Evolutionary conservation across 2,329 filamentous ascomycete species (phyloP).

Genomic region (Clarireedia sp.): DNA sequence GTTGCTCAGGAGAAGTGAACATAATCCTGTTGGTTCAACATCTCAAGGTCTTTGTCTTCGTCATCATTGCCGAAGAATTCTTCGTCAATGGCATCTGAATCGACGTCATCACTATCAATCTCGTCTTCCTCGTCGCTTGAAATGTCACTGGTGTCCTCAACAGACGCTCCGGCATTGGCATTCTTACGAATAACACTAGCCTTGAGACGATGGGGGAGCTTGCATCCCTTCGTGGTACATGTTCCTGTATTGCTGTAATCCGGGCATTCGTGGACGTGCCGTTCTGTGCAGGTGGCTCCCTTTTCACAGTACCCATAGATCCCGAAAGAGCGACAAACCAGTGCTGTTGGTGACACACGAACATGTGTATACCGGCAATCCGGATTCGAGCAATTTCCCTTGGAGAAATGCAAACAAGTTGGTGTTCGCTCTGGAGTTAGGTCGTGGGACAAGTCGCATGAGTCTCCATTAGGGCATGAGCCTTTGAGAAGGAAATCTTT

Average conservation of each 20-base stretch:
- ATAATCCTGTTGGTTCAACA: conserved; percentile 52
- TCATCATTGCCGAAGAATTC: conserved; percentile 54
- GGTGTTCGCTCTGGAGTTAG: conserved; percentile 76
- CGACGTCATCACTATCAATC: conserved; percentile 68
- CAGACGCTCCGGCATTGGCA: conserved; percentile 36
- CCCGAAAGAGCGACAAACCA: conserved; percentile 78
- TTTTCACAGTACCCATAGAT: conserved; percentile 82
- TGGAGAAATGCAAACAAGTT: conserved; percentile 81
- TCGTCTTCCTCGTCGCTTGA: conserved; percentile 66
- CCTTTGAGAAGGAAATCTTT: conserved; percentile 77
- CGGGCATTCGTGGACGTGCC: conserved; percentile 89
- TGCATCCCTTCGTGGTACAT: conserved; percentile 76
- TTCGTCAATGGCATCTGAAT: conserved; percentile 63
- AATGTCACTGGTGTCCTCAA: conserved; percentile 53
- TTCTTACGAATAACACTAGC: conserved; percentile 69
- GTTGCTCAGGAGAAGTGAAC: conserved; percentile 38
- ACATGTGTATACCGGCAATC: conserved; percentile 84
- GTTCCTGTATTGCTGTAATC: conserved; percentile 86
- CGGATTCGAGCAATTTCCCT: conserved; percentile 80
- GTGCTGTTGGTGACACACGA: conserved; percentile 65
- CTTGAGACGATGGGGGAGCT: conserved; percentile 78
- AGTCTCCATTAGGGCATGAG: conserved; percentile 65
- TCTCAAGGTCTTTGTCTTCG: conserved; percentile 42
- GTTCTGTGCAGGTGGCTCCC: conserved; percentile 67
- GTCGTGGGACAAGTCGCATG: conserved; percentile 88